Percentiles rank a stretch among this genome's conserved stretches.
phyloP scores from a whole-genome alignment of 768 basidiomycete species.

The Aureoboletus auriporus region DNA sequence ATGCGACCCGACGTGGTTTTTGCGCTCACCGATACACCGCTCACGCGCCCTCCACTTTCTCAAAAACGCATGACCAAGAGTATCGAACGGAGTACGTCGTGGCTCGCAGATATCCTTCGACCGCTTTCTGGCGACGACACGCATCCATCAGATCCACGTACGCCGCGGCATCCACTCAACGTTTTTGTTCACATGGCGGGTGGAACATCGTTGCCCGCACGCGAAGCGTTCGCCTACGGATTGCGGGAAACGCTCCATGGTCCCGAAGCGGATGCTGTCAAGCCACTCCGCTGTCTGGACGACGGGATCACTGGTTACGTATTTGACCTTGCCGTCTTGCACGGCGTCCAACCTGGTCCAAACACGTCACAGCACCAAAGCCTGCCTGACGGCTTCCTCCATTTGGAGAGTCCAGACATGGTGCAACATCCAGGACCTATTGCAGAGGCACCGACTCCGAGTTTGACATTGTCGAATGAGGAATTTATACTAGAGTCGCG shows the following conservation, averaged over 20 bases:
- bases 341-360: slow-evolving; percentile 20
- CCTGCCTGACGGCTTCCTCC: slow-evolving; percentile 11
- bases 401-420: slow-evolving; percentile 7
- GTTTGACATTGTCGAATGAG: not conserved
- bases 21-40: slow-evolving; percentile 67
- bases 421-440: slow-evolving; percentile 12
- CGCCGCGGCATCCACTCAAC: slow-evolving; percentile 29
- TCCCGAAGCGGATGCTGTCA: slow-evolving; percentile 49
- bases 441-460: slow-evolving; percentile 8
- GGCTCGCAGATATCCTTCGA: slow-evolving; percentile 56
- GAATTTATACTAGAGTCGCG: not conserved
- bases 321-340: slow-evolving; percentile 59
- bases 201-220: slow-evolving; percentile 48
- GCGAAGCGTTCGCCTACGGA: slow-evolving; percentile 57
- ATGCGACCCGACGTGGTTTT: slow-evolving; percentile 68
- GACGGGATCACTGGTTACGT: slow-evolving; percentile 68
- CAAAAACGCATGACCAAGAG: slow-evolving; percentile 78
- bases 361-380: slow-evolving; percentile 14
- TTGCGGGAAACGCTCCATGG: slow-evolving; percentile 56
- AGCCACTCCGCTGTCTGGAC: slow-evolving; percentile 55
- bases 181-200: slow-evolving; percentile 74
- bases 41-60: slow-evolving; percentile 60
- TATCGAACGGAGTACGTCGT: slow-evolving; percentile 61
- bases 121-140: slow-evolving; percentile 12
- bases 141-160: not conserved